Evolutionary conservation across 768 basidiomycete species (phyloP).

Genomic region (Hygrocybe coccinea): DNA sequence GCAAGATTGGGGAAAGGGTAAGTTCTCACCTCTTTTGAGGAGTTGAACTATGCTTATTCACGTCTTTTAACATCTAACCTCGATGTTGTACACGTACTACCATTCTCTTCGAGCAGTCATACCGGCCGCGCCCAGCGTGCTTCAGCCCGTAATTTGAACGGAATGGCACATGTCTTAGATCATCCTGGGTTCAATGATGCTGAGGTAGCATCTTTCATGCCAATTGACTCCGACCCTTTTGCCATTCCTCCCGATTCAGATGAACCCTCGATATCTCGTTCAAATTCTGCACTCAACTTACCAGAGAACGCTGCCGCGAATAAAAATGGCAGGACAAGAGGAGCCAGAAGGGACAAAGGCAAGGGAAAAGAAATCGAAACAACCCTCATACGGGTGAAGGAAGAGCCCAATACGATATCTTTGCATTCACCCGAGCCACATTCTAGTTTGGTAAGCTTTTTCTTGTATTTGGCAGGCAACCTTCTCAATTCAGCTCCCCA

Average conservation of each 20-base stretch:
- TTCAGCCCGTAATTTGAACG: conserved; percentile 61
- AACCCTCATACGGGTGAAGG: conserved; percentile 43
- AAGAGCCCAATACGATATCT: conserved; percentile 45
- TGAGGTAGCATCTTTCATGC: conserved; percentile 36
- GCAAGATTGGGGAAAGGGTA: conserved; percentile 70
- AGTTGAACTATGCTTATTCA: neutral
- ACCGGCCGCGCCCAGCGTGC: conserved; percentile 70
- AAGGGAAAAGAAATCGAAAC: conserved; percentile 47
- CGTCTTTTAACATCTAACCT: conserved; percentile 16
- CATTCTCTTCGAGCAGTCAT: conserved; percentile 36
- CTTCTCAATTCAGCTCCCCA: conserved; percentile 26
- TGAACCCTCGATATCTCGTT: conserved; percentile 57
- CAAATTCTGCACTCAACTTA: conserved; percentile 49
- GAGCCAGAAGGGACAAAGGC: conserved; percentile 46
- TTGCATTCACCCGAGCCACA: conserved; percentile 45
- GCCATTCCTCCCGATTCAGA: conserved; percentile 50
- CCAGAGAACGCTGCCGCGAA: conserved; percentile 29
- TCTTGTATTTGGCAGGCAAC: neutral
- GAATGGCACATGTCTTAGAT: conserved; percentile 30
- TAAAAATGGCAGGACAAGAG: conserved; percentile 29
- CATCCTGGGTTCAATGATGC: conserved; percentile 35
- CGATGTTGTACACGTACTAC: conserved; percentile 10
- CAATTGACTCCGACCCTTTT: conserved; percentile 48
- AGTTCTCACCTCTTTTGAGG: conserved; percentile 26
- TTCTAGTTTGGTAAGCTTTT: conserved; percentile 36